A percentile compares a stretch with the other conserved stretches of the same genome.
phyloP scores from a whole-genome alignment of 2,329 filamentous ascomycete species.

The Colletotrichum tabaci region DNA sequence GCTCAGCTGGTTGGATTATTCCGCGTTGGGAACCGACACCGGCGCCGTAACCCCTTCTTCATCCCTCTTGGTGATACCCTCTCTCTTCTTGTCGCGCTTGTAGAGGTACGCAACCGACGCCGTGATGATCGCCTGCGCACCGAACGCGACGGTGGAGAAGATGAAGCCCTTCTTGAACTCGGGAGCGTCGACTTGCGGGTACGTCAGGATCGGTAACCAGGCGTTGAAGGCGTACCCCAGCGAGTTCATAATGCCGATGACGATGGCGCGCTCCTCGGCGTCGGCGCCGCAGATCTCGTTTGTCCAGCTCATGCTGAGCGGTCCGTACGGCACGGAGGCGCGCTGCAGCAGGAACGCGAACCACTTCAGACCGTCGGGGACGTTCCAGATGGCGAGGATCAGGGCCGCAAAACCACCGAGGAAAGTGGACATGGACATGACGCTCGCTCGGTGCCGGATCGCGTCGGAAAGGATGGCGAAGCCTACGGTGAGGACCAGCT shows the following conservation, averaged over 20 bases:
- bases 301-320: conserved; percentile 38
- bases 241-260: conserved; percentile 40
- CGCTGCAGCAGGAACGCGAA: conserved; percentile 62
- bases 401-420: conserved; percentile 31
- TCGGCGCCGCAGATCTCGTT: conserved; percentile 39
- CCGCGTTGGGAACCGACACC: background rate
- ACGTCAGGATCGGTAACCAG: conserved; percentile 69
- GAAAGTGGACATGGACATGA: conserved; percentile 40
- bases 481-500: conserved; percentile 35
- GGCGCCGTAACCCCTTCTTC: conserved; percentile 17
- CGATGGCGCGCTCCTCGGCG: conserved; percentile 37
- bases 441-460: conserved; percentile 30
- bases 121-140: conserved; percentile 25
- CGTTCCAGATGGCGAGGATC: conserved; percentile 69
- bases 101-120: conserved; percentile 26
- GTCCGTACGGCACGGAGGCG: conserved; percentile 33
- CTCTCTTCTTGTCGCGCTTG: conserved; percentile 27
- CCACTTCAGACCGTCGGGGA: conserved; percentile 68
- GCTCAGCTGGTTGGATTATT: background rate
- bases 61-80: conserved; percentile 3
- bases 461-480: conserved; percentile 38
- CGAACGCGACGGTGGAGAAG: conserved; percentile 46
- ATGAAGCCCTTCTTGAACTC: conserved; percentile 59
- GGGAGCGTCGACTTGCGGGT: conserved; percentile 61
- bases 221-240: conserved; percentile 63